Conservation (phyloP, 129 eudicot genomes). For the Centaurea solstitialis region DNA sequence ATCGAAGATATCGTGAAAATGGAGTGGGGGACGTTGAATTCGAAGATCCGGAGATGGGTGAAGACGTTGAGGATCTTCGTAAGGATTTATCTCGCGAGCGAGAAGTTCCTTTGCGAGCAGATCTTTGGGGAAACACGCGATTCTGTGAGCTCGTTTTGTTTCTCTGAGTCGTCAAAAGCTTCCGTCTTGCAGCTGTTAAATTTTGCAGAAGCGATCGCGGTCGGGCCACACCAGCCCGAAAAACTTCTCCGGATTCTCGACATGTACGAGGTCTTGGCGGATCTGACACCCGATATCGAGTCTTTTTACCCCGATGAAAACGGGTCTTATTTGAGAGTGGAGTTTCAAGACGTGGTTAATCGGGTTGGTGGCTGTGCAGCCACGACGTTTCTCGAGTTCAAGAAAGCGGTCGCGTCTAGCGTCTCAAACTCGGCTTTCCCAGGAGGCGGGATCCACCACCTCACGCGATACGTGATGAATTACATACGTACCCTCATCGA, state of each 20-base stretch:
- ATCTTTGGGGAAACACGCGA: conserved; percentile 52
- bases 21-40: conserved; percentile 79
- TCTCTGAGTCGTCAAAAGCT: conserved; percentile 68
- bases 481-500: conserved; percentile 63
- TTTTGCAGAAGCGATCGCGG: conserved; percentile 77
- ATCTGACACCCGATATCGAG: conserved; percentile 65
- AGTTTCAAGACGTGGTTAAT: conserved; percentile 51
- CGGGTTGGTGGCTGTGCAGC: conserved; percentile 72
- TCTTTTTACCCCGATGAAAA: conserved; percentile 52
- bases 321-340: conserved; percentile 48
- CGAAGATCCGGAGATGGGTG: conserved; percentile 75
- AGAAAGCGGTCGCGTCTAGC: conserved; percentile 62
- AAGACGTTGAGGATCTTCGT: conserved; percentile 68
- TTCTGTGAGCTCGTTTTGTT: conserved; percentile 49
- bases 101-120: conserved; percentile 63
- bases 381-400: conserved; percentile 74
- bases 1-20: conserved; percentile 82
- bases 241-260: conserved; percentile 74
- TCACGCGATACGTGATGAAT: conserved; percentile 90
- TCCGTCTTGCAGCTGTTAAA: conserved; percentile 70
- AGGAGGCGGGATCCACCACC: conserved; percentile 89
- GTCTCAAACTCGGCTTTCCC: conserved; percentile 66
- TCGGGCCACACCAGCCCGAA: conserved; percentile 85
- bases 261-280: conserved; percentile 75
- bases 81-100: conserved; percentile 78